phyloP scores from a whole-genome alignment of 768 basidiomycete species.

The Clitopilus passeckerianus region DNA sequence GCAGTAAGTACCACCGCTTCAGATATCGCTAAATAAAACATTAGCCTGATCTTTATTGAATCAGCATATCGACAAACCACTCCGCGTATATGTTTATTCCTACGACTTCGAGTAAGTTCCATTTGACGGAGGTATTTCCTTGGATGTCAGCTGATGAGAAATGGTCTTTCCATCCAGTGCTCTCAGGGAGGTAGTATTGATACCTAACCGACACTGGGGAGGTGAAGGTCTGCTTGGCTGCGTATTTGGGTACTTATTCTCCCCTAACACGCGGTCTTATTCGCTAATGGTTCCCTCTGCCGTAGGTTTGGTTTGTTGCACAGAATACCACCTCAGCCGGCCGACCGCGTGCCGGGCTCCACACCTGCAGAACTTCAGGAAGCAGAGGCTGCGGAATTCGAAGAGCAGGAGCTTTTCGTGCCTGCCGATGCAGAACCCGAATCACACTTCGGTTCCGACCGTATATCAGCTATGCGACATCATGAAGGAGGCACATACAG shows the following conservation, averaged over 20 bases:
- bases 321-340: constrained; percentile 79
- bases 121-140: background rate
- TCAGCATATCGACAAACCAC: constrained; percentile 90
- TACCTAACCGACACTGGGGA: constrained; percentile 97
- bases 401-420: constrained; percentile 66
- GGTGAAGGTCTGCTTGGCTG: constrained; percentile 94
- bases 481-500: background rate
- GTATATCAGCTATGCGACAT: constrained; percentile 23
- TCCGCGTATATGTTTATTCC: constrained; percentile 94
- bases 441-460: constrained; percentile 17
- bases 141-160: constrained; percentile 1
- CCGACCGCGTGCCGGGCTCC: constrained; percentile 50
- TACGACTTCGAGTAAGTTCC: constrained; percentile 87
- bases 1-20: constrained; percentile 46
- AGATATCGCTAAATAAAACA: background rate
- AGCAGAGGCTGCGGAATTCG: constrained; percentile 36
- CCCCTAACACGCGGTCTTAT: constrained; percentile 1
- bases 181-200: constrained; percentile 86
- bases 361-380: constrained; percentile 54
- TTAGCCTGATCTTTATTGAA: constrained; percentile 4
- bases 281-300: constrained; percentile 1
- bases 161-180: constrained; percentile 46
- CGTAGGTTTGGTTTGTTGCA: constrained; percentile 85
- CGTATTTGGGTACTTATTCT: constrained; percentile 71
- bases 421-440: constrained; percentile 53